phyloP scores from a whole-genome alignment of 495 filamentous ascomycete species.

The Amphirosellinia nigrospora region DNA sequence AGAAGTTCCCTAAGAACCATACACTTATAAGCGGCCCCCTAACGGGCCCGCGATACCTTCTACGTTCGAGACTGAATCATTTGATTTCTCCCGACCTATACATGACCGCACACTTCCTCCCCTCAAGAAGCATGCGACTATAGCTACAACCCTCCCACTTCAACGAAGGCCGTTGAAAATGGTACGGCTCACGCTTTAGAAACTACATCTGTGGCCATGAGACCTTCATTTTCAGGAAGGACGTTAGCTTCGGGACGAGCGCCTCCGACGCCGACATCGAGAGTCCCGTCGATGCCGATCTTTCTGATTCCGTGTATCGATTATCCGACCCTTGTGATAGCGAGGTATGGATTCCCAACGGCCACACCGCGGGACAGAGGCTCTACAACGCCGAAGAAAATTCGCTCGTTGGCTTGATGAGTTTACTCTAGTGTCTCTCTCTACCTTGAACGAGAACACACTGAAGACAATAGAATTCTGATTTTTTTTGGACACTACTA shows the following conservation, averaged over 20 bases:
- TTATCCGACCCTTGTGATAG: not conserved
- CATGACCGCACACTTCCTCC: not conserved
- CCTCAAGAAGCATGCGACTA: not conserved
- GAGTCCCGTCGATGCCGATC: constrained; percentile 36
- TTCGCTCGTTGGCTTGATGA: constrained; percentile 10
- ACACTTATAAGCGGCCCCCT: constrained; percentile 33
- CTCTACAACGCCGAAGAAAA: not conserved
- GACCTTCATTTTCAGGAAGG: constrained; percentile 24
- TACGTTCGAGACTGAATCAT: constrained; percentile 31
- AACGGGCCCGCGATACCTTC: constrained; percentile 27
- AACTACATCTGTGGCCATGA: constrained; percentile 33
- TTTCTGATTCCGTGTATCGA: not conserved
- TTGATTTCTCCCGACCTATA: constrained; percentile 42
- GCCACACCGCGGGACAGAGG: not conserved
- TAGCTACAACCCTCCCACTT: not conserved
- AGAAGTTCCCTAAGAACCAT: constrained; percentile 36
- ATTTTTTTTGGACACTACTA: not conserved
- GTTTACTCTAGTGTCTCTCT: not conserved
- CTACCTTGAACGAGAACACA: not conserved
- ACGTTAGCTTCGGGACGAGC: constrained; percentile 32
- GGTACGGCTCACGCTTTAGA: constrained; percentile 17
- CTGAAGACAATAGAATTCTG: not conserved
- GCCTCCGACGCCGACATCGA: constrained; percentile 41
- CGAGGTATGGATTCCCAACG: not conserved
- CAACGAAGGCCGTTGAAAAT: not conserved